Evolutionary conservation across 306 rosid species (phyloP).

Genomic region (Datisca glomerata): DNA sequence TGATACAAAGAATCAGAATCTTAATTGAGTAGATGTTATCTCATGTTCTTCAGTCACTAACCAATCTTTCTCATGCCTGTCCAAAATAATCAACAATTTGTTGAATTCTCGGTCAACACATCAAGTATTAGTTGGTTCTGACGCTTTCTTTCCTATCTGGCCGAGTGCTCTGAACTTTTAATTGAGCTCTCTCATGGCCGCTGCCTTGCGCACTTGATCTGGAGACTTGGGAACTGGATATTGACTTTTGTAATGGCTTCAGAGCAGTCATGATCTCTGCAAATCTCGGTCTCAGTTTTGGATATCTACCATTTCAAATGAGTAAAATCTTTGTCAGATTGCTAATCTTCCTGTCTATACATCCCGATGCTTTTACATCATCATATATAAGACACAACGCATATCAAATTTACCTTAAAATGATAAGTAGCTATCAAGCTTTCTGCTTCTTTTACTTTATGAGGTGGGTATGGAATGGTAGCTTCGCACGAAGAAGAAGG

Average conservation of each 20-base stretch:
- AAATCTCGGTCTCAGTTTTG: conserved; percentile 81
- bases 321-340: conserved; percentile 14
- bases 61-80: no score
- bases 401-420: no score
- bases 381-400: neutral
- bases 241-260: no score
- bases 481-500: no score
- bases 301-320: no score
- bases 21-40: conserved; percentile 13
- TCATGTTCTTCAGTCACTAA: no score
- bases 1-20: conserved; percentile 14
- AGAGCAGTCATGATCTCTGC: conserved; percentile 81
- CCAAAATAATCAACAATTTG: conserved; percentile 38
- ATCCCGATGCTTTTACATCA: no score
- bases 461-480: no score
- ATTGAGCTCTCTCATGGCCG: no score
- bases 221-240: no score
- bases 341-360: no score
- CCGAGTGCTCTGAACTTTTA: conserved; percentile 29
- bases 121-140: no score
- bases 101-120: conserved; percentile 26
- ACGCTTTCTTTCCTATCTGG: conserved; percentile 20
- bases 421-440: neutral
- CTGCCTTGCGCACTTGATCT: conserved; percentile 40
- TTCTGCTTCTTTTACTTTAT: neutral